A percentile compares a stretch with the other conserved stretches of the same genome.
phyloP scores from a whole-genome alignment of 441 rosid genomes.

The Gossypium laxum region DNA sequence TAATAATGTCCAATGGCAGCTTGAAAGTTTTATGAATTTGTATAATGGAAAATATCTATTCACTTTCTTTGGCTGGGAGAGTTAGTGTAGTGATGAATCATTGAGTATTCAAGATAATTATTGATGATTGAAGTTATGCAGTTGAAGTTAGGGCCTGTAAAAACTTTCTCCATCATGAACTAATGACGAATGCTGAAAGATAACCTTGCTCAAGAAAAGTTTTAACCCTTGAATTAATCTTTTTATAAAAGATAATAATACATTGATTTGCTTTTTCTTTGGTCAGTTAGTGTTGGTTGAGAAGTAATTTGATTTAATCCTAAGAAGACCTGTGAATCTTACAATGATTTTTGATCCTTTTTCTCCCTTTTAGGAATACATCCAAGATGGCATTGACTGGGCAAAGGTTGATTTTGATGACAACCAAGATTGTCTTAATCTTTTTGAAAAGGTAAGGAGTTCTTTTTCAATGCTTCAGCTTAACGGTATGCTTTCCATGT shows the following conservation, averaged over 20 bases:
- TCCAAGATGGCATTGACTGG: constrained; percentile 99
- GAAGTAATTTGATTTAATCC: background rate
- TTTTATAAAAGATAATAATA: background rate
- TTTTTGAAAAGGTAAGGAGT: constrained; percentile 75
- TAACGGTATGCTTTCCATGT: background rate
- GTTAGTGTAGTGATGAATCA: background rate
- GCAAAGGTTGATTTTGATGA: constrained; percentile 90
- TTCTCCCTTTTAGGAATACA: constrained; percentile 55
- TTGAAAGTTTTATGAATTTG: background rate
- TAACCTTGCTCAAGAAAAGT: background rate
- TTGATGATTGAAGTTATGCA: constrained; percentile 2
- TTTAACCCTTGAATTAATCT: background rate
- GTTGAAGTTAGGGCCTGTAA: background rate
- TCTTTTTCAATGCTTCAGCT: background rate
- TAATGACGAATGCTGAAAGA: constrained; percentile 7
- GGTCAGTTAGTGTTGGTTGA: background rate
- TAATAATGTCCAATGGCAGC: background rate
- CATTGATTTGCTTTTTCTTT: background rate
- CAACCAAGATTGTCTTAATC: constrained; percentile 91
- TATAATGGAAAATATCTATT: background rate
- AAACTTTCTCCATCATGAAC: background rate
- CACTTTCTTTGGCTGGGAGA: constrained; percentile 1
- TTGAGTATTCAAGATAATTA: background rate
- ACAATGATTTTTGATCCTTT: background rate
- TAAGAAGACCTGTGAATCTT: background rate